Evolutionary conservation across 495 filamentous ascomycete species (phyloP), one percentile per base, ranked within the genome.

Genomic region (Penicillium maclennaniae): DNA sequence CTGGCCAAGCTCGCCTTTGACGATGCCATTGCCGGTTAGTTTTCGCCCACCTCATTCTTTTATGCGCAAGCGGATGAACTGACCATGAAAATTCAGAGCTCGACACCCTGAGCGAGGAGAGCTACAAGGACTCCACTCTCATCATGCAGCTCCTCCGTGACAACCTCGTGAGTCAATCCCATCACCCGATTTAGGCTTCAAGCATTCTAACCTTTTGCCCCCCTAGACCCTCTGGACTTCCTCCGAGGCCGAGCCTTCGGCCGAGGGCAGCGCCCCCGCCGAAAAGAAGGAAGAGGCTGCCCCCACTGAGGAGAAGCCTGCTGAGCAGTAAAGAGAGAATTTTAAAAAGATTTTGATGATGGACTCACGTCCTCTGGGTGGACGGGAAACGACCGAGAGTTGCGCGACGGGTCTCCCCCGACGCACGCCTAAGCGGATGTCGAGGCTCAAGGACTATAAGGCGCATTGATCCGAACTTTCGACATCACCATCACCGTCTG

Each of bases 101-200:
- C 52, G 93, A 98, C 71, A 97, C 93, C 66, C 79, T 98, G 51
- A 95, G 89, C 73, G 93, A 98, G 83, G 93, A 98, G 83, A 96
- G 91, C 85, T 98, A 98, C 87, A 97, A 97, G 84, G 93, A 98
- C 79, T 97, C 92, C 39, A 98, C 93, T 47, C 84, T 98, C 57
- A 98, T 98, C 80, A 98, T 98, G 93, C 93, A 98, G 79, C 87
- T 98, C 55, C 85, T 98, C 69, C 85, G 93, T 69, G 93, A 98
- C 80, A 98, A 98, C 81, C 73, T 98, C 75, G 93, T 97, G 86
- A 66, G 90, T 49, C 16, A 82, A 23, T 14, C 14, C 20, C 27
- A 44, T 45, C n/a, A 25, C 14, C 10, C 15, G 14, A 34, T 34
- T 14, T 12, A 12, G 23, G 17, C 36, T 25, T 7, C 8, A 31